These are phyloP conservation scores for Adenanthera pavonina DNA, from an alignment of 306 rosid genomes.

Conservation along the genomic window DNA sequence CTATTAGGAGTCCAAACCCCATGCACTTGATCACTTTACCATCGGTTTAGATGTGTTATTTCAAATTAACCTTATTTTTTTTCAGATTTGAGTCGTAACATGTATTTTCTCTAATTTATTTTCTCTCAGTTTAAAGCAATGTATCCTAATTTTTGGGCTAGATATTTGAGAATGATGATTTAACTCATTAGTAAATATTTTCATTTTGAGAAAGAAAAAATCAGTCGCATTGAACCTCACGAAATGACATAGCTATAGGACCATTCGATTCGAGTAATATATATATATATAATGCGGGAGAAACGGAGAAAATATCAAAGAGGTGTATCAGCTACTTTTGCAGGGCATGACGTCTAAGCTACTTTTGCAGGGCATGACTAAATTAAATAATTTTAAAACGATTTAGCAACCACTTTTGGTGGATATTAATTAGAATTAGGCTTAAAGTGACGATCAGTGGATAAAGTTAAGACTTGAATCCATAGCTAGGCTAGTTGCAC, in stretches of 20 bases:
- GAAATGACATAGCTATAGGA: background rate
- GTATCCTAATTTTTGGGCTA: background rate
- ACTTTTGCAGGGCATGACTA: slow-evolving; percentile 19
- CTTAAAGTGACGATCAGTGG: slow-evolving; percentile 26
- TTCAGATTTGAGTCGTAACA: too few species aligned
- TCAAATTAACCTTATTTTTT: too few species aligned
- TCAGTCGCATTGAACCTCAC: background rate
- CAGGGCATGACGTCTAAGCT: slow-evolving; percentile 6
- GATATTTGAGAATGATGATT: too few species aligned
- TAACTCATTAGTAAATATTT: background rate
- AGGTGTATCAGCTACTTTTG: background rate
- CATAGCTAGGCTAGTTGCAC: background rate
- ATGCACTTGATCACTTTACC: background rate
- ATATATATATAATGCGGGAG: background rate
- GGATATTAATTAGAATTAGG: slow-evolving; percentile 28
- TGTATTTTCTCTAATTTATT: background rate
- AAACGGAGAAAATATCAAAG: background rate
- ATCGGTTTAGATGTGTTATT: background rate
- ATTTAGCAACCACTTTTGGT: background rate
- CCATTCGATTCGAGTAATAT: background rate
- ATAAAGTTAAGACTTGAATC: slow-evolving; percentile 13
- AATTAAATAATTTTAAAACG: slow-evolving; percentile 17
- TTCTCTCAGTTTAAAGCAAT: background rate
- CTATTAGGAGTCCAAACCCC: slow-evolving; percentile 8
- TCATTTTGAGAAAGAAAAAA: background rate